phyloP scores from a whole-genome alignment of 2,329 filamentous ascomycete genomes.

The Aspergillus sp. region DNA sequence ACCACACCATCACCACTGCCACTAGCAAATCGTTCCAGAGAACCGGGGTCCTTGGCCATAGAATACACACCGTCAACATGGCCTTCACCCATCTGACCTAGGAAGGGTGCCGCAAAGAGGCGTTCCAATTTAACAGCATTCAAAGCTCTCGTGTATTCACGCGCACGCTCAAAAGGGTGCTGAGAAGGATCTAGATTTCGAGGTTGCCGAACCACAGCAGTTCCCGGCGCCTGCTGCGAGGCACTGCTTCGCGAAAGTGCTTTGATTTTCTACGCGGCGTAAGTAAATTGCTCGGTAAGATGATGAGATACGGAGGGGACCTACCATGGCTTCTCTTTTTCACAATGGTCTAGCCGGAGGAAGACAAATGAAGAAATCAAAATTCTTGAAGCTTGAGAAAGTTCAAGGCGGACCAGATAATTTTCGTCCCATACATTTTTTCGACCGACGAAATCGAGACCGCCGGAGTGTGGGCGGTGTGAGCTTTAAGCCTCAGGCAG shows the following conservation, averaged over 20 bases:
- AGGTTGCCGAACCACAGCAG: conserved; percentile 50
- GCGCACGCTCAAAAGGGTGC: conserved; percentile 87
- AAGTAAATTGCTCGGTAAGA: conserved; percentile 16
- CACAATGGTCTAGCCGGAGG: conserved; percentile 13
- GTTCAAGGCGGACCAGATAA: conserved; percentile 5
- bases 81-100: conserved; percentile 83
- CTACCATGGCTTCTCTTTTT: conserved; percentile 36
- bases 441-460: conserved; percentile 28
- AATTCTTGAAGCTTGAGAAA: conserved; percentile 2
- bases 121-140: conserved; percentile 92
- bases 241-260: conserved; percentile 52
- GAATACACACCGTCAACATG: conserved; percentile 91
- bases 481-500: conserved; percentile 27
- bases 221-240: conserved; percentile 53
- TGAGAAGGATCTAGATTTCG: conserved; percentile 75
- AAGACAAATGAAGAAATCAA: conserved; percentile 21
- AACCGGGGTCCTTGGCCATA: conserved; percentile 78
- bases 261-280: conserved; percentile 59
- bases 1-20: conserved; percentile 90
- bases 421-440: conserved; percentile 31
- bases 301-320: conserved; percentile 13
- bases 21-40: conserved; percentile 75
- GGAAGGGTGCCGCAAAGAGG: conserved; percentile 85
- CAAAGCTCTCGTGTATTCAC: conserved; percentile 78
- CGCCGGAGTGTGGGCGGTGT: conserved; percentile 41